A percentile compares a stretch with the other conserved stretches of the same genome.
Conservation (phyloP, 208 protist species). For the Acanthamoeba triangularis region DNA sequence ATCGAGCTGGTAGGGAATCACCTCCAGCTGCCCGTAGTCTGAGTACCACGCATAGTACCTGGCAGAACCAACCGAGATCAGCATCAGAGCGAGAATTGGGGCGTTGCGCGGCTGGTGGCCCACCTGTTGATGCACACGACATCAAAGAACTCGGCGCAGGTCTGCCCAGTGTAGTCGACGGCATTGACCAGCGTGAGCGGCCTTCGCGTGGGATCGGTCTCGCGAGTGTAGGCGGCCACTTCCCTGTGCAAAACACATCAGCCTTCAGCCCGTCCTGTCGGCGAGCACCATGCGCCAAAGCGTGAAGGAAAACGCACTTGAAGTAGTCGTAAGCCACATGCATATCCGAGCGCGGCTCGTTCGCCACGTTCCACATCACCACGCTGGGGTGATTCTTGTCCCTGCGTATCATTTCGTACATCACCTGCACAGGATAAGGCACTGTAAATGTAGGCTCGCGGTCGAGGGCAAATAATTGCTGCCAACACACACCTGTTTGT, state of each 20-base stretch:
- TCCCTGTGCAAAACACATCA: neutral
- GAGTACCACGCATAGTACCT: conserved; percentile 43
- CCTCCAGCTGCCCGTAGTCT: neutral
- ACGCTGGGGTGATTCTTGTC: conserved; percentile 48
- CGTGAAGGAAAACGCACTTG: neutral
- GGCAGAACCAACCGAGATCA: neutral
- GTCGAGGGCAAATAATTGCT: neutral
- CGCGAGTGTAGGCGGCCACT: neutral
- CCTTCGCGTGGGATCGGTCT: conserved; percentile 8
- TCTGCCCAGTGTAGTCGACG: conserved; percentile 15
- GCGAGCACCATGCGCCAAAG: neutral
- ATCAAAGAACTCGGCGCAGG: conserved; percentile 39
- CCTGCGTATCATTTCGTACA: conserved; percentile 43
- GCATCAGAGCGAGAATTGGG: neutral
- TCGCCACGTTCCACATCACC: conserved; percentile 49
- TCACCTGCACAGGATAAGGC: neutral
- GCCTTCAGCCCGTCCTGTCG: no score
- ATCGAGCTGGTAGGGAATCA: conserved; percentile 32
- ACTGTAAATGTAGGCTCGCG: neutral
- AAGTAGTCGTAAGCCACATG: conserved; percentile 20
- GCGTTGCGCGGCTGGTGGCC: neutral
- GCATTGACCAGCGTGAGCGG: neutral
- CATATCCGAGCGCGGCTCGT: conserved; percentile 21
- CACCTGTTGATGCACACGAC: conserved; percentile 50
- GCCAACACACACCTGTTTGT: neutral